Evolutionary conservation across 2,329 filamentous ascomycete species (phyloP).

Genomic region (Metarhizium anisopliae): DNA sequence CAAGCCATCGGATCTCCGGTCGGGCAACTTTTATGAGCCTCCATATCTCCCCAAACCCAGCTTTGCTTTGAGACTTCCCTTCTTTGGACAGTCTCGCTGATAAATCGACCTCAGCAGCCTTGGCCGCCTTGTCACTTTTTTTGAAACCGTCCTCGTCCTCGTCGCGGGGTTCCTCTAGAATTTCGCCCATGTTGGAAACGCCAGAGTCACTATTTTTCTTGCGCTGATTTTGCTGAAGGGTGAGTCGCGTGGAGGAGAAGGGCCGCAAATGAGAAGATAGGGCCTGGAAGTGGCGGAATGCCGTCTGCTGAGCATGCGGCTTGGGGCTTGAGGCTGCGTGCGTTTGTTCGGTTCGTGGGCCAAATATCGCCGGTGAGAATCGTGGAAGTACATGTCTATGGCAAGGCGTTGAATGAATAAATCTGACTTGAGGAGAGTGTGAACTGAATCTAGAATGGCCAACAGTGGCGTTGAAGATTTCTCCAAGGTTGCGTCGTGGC

Average conservation of each 20-base stretch:
- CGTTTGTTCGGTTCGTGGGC: not conserved
- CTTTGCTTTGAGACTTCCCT: constrained; percentile 47
- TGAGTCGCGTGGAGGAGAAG: constrained; percentile 19
- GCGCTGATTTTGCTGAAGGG: constrained; percentile 16
- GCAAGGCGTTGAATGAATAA: not conserved
- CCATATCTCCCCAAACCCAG: constrained; percentile 69
- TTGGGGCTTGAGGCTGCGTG: not conserved
- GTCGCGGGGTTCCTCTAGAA: constrained; percentile 21
- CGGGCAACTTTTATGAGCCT: constrained; percentile 81
- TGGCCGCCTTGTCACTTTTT: constrained; percentile 73
- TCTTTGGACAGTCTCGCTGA: constrained; percentile 82
- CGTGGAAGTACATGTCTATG: not conserved
- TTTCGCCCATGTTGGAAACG: constrained; percentile 21
- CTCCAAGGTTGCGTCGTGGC: constrained; percentile 31
- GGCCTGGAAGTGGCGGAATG: not conserved
- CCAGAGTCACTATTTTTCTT: constrained; percentile 24
- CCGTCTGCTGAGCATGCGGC: not conserved
- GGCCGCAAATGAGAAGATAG: constrained; percentile 11
- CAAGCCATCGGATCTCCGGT: constrained; percentile 72
- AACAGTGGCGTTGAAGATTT: constrained; percentile 13
- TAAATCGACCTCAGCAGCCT: constrained; percentile 83
- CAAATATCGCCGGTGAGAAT: constrained; percentile 1
- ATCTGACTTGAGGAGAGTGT: constrained; percentile 7
- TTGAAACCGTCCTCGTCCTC: constrained; percentile 37
- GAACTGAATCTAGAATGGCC: constrained; percentile 11